Evolutionary conservation across 140 eudicot species (phyloP).

Genomic region (Ambrosia hybrid): DNA sequence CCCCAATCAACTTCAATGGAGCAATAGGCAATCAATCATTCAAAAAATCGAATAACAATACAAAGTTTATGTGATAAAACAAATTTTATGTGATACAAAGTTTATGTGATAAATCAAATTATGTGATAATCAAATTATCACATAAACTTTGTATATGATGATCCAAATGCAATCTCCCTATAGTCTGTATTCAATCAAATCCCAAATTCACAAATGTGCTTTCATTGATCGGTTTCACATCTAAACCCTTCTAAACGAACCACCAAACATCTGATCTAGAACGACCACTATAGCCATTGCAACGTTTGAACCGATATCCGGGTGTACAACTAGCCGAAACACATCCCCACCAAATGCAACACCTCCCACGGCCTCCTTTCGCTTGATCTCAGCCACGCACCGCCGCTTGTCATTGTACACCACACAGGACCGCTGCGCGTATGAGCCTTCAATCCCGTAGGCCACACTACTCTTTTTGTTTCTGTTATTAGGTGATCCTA

Average conservation of each 20-base stretch:
- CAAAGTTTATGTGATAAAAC: too few species aligned
- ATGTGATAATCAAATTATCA: not conserved
- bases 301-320: conserved; percentile 38
- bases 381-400: conserved; percentile 67
- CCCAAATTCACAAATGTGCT: not conserved
- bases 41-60: too few species aligned
- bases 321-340: conserved; percentile 54
- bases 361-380: conserved; percentile 62
- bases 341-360: conserved; percentile 59
- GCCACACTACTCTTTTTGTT: conserved; percentile 25
- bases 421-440: conserved; percentile 41
- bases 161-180: conserved; percentile 12
- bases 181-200: conserved; percentile 15
- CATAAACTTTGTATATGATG: not conserved
- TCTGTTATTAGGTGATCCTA: not conserved
- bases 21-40: too few species aligned
- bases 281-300: conserved; percentile 73
- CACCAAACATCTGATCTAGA: conserved; percentile 67
- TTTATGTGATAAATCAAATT: not conserved
- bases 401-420: conserved; percentile 52
- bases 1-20: too few species aligned
- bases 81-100: too few species aligned
- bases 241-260: conserved; percentile 37
- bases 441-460: conserved; percentile 67
- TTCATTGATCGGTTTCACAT: not conserved